Percentiles rank a stretch among this genome's conserved stretches.
phyloP scores from a whole-genome alignment of 257 asterid species.

The Solanum pinnatisectum region DNA sequence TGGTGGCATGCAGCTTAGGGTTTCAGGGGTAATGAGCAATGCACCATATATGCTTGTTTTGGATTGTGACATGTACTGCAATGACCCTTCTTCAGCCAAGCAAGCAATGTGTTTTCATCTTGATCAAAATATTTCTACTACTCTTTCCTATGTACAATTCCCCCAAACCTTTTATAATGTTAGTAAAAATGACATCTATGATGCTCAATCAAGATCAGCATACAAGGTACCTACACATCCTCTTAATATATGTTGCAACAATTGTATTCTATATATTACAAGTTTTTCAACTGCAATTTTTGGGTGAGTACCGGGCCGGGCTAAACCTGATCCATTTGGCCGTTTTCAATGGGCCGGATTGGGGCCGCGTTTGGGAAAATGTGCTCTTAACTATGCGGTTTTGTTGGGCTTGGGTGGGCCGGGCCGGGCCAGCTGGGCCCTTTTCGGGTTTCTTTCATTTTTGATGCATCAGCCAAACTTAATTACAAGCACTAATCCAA shows the following conservation, averaged over 20 bases:
- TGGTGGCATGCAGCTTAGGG: constrained; percentile 32
- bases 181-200: constrained; percentile 68
- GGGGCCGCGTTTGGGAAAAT: background rate
- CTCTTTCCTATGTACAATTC: constrained; percentile 50
- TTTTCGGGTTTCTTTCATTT: too few species aligned
- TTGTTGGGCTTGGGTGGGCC: background rate
- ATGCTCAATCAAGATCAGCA: constrained; percentile 77
- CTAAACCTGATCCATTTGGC: too few species aligned
- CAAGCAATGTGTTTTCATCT: constrained; percentile 74
- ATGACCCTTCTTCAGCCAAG: constrained; percentile 59
- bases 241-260: background rate
- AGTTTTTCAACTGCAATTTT: background rate
- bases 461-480: too few species aligned
- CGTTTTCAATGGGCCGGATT: too few species aligned
- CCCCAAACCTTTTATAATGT: constrained; percentile 77
- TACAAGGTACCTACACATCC: constrained; percentile 39
- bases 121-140: constrained; percentile 25
- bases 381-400: too few species aligned
- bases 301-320: background rate
- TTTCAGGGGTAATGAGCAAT: constrained; percentile 78
- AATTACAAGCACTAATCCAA: too few species aligned
- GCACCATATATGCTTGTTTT: constrained; percentile 49
- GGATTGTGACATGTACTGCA: constrained; percentile 67
- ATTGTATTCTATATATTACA: background rate
- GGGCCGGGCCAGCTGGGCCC: background rate